Percentiles rank a stretch among this genome's conserved stretches.
These are phyloP conservation scores for Candida odintsovae DNA, from an alignment of 805 yeast genomes.

Conservation along the genomic window DNA sequence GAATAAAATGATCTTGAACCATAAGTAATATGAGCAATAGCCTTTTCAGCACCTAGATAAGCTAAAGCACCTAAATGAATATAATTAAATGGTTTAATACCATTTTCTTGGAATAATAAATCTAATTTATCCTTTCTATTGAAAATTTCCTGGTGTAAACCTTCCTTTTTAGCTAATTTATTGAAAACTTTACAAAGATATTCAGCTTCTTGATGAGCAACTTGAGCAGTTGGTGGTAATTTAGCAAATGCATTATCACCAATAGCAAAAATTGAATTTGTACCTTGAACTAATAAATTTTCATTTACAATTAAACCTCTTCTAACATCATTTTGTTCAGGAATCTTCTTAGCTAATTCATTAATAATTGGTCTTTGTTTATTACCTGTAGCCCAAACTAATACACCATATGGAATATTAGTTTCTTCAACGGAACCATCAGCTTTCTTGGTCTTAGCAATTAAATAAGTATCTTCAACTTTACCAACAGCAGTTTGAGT, in stretches of 20 bases:
- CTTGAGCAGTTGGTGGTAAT: constrained; percentile 95
- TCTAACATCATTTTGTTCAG: constrained; percentile 76
- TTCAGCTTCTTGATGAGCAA: constrained; percentile 89
- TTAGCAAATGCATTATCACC: constrained; percentile 92
- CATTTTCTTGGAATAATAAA: constrained; percentile 39
- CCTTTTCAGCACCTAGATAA: constrained; percentile 87
- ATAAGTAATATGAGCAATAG: constrained; percentile 85
- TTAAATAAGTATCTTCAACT: constrained; percentile 67
- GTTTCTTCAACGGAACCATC: constrained; percentile 61
- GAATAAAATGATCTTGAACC: constrained; percentile 78
- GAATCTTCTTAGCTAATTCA: constrained; percentile 61
- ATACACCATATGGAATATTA: constrained; percentile 78
- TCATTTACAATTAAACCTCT: constrained; percentile 84
- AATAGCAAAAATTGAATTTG: constrained; percentile 75
- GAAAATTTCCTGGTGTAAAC: constrained; percentile 32
- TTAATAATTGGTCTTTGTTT: constrained; percentile 73
- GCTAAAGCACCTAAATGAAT: constrained; percentile 90
- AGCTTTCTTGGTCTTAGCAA: constrained; percentile 64
- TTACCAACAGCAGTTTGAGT: constrained; percentile 86
- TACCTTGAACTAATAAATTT: constrained; percentile 74
- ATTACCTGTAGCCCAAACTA: constrained; percentile 97
- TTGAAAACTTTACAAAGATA: constrained; percentile 71
- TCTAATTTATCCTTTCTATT: constrained; percentile 31
- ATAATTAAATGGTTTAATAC: constrained; percentile 65
- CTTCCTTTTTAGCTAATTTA: constrained; percentile 39